Base-by-base conservation (phyloP, 768 basidiomycete species). In the Rhodotorula kratochvilovae region DNA sequence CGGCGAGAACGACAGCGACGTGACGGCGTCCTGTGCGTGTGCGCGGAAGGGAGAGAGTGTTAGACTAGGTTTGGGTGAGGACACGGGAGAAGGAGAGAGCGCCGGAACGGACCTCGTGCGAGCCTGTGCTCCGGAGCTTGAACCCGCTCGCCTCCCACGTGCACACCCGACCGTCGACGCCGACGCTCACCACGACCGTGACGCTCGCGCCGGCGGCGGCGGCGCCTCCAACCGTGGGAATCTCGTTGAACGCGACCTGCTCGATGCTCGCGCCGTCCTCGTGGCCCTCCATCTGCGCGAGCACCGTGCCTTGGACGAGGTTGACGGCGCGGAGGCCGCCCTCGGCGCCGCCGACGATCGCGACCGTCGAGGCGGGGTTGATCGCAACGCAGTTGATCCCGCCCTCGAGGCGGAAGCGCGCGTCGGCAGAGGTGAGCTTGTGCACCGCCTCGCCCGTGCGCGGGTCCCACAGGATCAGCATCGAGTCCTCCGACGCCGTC, bases 131-230 rank as follows among this genome's bases (percentile, higher is more conserved):
- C 66, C 96, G 85, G 62, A 93, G 79, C 71, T 90, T 85, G 85
- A 91, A 91, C 35, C 91, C 94, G 61, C 85, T 85, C 54, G 94
- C 84, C 81, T 99, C 96, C 93, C 95, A 99, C 45, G 97, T 87
- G 76, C 90, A 92, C 27, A 88, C 89, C 79, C 92, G 94, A 0
- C 93, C 92, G 78, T 99, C 96, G 8, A 95, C 97, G 10, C 87
- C 92, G 19, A 90, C 94, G 4, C 90, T 92, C 0, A 91, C 87
- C 19, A 88, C 87, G 29, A 90, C 86, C 25, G 79, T 80, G 21
- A 81, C 80, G n/a, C 82, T 80, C 15, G 75, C 79, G 29, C 82
- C 80, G 11, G 74, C 82, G 15, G 86, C 86, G 7, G 86, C 86
- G 7, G 76, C 77, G 0, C 78, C 80, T 0, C 42, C 42, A 10